Conservation (phyloP, 441 rosid species). For the Gossypium gossypioides region DNA sequence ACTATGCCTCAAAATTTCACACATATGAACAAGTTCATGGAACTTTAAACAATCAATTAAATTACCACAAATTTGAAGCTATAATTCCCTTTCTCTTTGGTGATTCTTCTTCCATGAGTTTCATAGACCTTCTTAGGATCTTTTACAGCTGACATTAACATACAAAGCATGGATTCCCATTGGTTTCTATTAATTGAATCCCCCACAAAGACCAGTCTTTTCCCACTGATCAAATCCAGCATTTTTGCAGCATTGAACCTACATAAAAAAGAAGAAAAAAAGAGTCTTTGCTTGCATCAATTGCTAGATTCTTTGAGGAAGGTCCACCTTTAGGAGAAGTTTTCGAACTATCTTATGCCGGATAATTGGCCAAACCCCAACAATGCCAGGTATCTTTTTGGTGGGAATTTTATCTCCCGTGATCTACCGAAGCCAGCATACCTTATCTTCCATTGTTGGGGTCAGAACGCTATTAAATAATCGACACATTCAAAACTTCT, state of each 20-base stretch:
- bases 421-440: too few relatives aligned
- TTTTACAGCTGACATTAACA: conserved; percentile 57
- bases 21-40: too few relatives aligned
- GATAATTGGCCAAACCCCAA: too few relatives aligned
- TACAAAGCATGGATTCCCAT: conserved; percentile 89
- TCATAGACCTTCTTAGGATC: conserved; percentile 82
- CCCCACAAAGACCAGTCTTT: conserved; percentile 85
- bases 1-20: background rate
- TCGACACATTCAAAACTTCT: too few relatives aligned
- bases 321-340: too few relatives aligned
- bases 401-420: too few relatives aligned
- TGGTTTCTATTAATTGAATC: conserved; percentile 93
- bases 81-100: conserved; percentile 75
- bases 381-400: too few relatives aligned
- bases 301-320: too few relatives aligned
- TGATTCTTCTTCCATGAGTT: conserved; percentile 66
- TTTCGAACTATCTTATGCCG: too few relatives aligned
- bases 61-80: conserved; percentile 77
- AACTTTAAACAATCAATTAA: conserved; percentile 1
- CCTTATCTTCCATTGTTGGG: too few relatives aligned
- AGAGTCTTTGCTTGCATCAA: background rate
- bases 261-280: conserved; percentile 11
- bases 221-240: conserved; percentile 70
- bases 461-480: too few relatives aligned
- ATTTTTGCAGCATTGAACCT: conserved; percentile 77